A percentile compares a stretch with the other conserved stretches of the same genome.
Evolutionary conservation across 768 basidiomycete genomes (phyloP).

Genomic region (Leccinum longicurvipes): DNA sequence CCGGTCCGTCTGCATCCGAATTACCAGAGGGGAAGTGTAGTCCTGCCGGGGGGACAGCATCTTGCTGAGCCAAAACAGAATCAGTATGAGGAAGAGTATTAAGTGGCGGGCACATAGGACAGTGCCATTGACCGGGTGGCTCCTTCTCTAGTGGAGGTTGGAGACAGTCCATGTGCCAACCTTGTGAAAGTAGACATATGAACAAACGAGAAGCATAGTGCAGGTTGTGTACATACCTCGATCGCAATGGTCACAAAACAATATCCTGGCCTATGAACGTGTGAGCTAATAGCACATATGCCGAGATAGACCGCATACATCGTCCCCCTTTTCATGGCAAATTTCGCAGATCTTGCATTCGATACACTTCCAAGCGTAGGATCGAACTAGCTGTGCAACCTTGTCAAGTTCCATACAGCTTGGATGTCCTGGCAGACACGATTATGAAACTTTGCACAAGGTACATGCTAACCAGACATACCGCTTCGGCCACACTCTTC

Average conservation of each 20-base stretch:
- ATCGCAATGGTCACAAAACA: constrained; percentile 95
- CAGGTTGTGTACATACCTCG: constrained; percentile 49
- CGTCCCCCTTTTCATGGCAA: constrained; percentile 81
- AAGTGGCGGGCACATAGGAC: constrained; percentile 55
- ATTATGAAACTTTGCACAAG: not conserved
- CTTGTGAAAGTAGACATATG: constrained; percentile 32
- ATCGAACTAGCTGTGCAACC: constrained; percentile 57
- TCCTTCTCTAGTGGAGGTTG: constrained; percentile 64
- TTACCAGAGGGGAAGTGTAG: constrained; percentile 14
- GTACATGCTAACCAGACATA: constrained; percentile 31
- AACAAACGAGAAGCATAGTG: constrained; percentile 3
- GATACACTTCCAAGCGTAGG: constrained; percentile 83
- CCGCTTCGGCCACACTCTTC: constrained; percentile 81
- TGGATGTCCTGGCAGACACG: constrained; percentile 63
- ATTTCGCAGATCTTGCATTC: constrained; percentile 93
- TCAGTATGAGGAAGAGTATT: constrained; percentile 11
- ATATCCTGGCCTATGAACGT: constrained; percentile 57
- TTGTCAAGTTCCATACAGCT: constrained; percentile 70
- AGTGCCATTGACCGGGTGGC: constrained; percentile 78
- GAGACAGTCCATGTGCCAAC: constrained; percentile 85
- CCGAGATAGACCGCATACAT: constrained; percentile 53
- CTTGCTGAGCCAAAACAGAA: constrained; percentile 24
- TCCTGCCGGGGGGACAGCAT: constrained; percentile 42
- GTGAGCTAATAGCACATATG: constrained; percentile 20
- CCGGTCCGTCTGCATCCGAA: constrained; percentile 28